phyloP scores from a whole-genome alignment of 768 basidiomycete genomes.

The Russula ochroleuca region DNA sequence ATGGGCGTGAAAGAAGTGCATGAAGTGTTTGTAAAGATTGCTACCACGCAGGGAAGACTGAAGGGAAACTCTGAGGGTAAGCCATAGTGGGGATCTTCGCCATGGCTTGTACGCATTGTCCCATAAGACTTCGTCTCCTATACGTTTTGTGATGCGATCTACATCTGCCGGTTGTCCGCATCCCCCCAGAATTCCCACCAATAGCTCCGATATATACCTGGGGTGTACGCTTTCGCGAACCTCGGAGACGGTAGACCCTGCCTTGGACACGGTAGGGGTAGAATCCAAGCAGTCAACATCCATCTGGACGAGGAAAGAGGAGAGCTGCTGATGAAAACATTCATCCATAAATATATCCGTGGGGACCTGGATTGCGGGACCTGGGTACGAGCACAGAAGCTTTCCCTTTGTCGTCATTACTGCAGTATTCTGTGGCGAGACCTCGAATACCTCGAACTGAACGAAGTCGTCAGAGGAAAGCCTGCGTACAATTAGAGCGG shows the following conservation, averaged over 20 bases:
- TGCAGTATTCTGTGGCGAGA: constrained; percentile 36
- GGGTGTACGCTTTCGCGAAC: constrained; percentile 41
- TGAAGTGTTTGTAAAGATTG: constrained; percentile 45
- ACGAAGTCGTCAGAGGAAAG: constrained; percentile 25
- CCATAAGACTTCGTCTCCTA: constrained; percentile 48
- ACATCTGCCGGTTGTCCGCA: constrained; percentile 35
- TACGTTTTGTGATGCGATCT: constrained; percentile 39
- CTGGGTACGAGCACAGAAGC: constrained; percentile 45
- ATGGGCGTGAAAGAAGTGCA: constrained; percentile 37
- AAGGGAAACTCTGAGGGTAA: constrained; percentile 44
- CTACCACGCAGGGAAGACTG: constrained; percentile 31
- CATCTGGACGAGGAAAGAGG: constrained; percentile 40
- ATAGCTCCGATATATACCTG: constrained; percentile 46
- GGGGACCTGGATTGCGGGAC: constrained; percentile 41
- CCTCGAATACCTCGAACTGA: constrained; percentile 46
- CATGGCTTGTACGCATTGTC: constrained; percentile 39
- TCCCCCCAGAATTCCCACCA: constrained; percentile 46
- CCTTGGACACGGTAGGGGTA: constrained; percentile 37
- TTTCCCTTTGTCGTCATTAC: constrained; percentile 43
- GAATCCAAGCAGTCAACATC: constrained; percentile 35
- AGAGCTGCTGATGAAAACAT: constrained; percentile 37
- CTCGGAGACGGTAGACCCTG: constrained; percentile 32
- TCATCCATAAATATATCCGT: constrained; percentile 31
- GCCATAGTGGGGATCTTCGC: constrained; percentile 50
- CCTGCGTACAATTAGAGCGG: constrained; percentile 37